Base-by-base conservation (phyloP, 441 rosid genomes). In the Kokia cookei region DNA sequence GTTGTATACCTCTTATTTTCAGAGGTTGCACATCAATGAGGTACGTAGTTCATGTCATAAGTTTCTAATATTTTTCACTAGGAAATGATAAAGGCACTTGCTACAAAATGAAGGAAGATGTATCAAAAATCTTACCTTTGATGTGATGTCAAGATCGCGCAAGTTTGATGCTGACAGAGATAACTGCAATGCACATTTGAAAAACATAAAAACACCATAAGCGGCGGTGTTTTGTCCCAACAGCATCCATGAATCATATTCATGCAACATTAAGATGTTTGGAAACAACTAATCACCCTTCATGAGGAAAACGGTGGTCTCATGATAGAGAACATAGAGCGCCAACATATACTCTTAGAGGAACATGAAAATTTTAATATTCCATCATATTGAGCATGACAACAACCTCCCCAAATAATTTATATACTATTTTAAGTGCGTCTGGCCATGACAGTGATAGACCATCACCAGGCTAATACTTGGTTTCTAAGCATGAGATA, bases 101-200 rank as follows among this genome's bases (percentile, higher is more conserved):
- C 17, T 26, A 54, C 4, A 58, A 71, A 54, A 63, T 67, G 15
- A 19, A 43, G 42, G 27, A n/a, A 27, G 64, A 77, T 22, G 40
- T 22, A 51, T 74, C 14, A 17, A 53, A 35, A 27, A 61, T 9
- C 66, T 48, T 72, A 91, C 98, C 91, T 91, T 93, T 65, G 98
- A 93, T 65, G 86, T 73, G 70, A 91, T 47, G 74, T 93, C 98
- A 60, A 83, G 87, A 81, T 93, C 92, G 35, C 77, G 73, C 73
- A 93, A 86, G 68, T 88, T 90, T n/a, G 89, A 84, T 66, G 91
- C 96, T 5, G 96, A 91, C 69, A 90, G 66, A 66, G 92, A 77
- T 75, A 93, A 73, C 98, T 91, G 89, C 84, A 82, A 29, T 26
- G 74, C 40, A 65, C 40, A 80, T 65, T 65, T 53, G 5, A 76